Conservation (phyloP, 2,329 filamentous ascomycete species). For the Metarhizium album region DNA sequence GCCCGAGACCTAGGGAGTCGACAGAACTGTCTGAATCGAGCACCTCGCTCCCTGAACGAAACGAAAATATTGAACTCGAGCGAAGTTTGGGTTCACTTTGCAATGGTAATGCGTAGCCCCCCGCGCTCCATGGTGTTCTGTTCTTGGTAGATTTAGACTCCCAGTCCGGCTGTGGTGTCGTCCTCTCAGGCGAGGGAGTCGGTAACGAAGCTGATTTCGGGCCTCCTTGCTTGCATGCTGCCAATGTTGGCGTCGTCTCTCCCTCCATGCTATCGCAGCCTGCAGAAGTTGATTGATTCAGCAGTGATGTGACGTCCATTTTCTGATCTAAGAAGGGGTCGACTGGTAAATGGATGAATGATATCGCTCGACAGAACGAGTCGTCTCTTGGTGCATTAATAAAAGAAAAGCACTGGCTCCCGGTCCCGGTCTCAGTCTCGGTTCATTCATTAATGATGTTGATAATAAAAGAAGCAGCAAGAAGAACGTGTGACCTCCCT, state of each 20-base stretch:
- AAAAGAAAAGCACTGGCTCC: not conserved
- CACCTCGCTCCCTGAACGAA: conserved; percentile 15
- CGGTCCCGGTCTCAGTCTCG: not conserved
- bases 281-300: conserved; percentile 23
- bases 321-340: not conserved
- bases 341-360: not conserved
- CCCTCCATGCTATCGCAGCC: conserved; percentile 4
- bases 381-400: not conserved
- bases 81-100: conserved; percentile 26
- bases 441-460: not conserved
- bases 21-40: conserved; percentile 13
- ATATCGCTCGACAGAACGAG: not conserved
- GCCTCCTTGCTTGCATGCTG: conserved; percentile 1
- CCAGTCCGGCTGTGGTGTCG: conserved; percentile 13
- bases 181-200: conserved; percentile 24
- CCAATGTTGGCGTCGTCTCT: conserved; percentile 8
- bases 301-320: conserved; percentile 32
- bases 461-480: not conserved
- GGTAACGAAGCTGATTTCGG: conserved; percentile 13
- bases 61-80: conserved; percentile 12
- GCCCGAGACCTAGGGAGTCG: conserved; percentile 9
- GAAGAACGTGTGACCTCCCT: not conserved
- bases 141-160: conserved; percentile 13
- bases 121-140: conserved; percentile 41
- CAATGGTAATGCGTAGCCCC: conserved; percentile 36